Base-by-base conservation (phyloP, 768 basidiomycete species). In the Tulasnella sp. region DNA sequence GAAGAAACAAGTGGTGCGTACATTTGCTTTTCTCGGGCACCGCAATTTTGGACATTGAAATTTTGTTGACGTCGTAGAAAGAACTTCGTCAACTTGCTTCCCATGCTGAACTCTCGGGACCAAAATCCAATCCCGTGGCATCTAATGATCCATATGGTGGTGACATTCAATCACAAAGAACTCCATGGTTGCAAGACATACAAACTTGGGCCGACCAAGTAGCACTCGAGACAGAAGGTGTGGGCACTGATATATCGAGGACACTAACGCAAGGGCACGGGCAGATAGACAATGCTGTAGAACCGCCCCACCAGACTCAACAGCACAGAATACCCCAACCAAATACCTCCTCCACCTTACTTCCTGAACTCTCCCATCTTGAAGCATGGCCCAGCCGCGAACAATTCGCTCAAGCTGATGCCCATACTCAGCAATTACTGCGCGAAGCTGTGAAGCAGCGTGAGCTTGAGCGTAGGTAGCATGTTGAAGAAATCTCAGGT, bases 181-280 rank as follows among this genome's bases (percentile, higher is more conserved):
- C 86, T 22, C 75, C 88, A 8, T 66, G 98, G 34, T 71, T 98
- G 33, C 71, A 79, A 0, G 88, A 88, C 1, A 89, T 83, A 0
- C 64, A 79, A 43, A 67, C 81, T 41, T 69, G 98, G 25, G 82
- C 87, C 58, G 87, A 95, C 58, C 75, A 89, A 20, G 75, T 98
- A 34, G 93, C 93, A 8, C 68, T 99, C 28, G 93, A 99, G 71
- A 96, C 95, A 10, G 95, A 98, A 68, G 81, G 86, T 61, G 82
- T 96, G 37, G 95, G 95, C 7, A 81, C 90, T 9, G 90, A 90
- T 59, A 96, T 99, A 58, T 63, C 98, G 57, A 65, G 79, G 62
- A 90, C 84, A 63, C 70, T 99, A 56, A 68, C 90, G 49, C 69
- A 72, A 1, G 95, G 98, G 67, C 68, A 95, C 57, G 95, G 96